Percentiles rank a stretch among this genome's conserved stretches.
Evolutionary conservation across 1,284 basidiomycete species (phyloP).

Genomic region (Puccinia polysora): DNA sequence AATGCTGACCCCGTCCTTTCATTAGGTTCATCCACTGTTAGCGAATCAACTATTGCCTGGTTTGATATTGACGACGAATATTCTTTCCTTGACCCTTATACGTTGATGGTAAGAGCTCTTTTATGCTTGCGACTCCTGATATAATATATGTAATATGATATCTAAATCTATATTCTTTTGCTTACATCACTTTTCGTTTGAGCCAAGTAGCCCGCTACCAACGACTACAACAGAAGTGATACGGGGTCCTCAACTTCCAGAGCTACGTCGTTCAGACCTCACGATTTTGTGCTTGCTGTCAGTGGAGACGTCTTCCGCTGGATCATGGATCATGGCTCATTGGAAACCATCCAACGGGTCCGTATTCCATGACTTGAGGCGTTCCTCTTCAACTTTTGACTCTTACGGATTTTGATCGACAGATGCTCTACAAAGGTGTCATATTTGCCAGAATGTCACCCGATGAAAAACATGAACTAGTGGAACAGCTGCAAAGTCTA

Average conservation of each 20-base stretch:
- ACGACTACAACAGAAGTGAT: slow-evolving; percentile 52
- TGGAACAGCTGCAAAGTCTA: slow-evolving; percentile 84
- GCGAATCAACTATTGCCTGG: slow-evolving; percentile 77
- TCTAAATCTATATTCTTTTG: background rate
- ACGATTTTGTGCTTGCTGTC: slow-evolving; percentile 73
- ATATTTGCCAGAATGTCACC: slow-evolving; percentile 99
- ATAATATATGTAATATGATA: too few species aligned
- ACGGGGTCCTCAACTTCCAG: slow-evolving; percentile 1
- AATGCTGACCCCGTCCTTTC: background rate
- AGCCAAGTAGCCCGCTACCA: slow-evolving; percentile 60
- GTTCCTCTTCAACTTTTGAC: background rate
- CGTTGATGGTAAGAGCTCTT: slow-evolving; percentile 60
- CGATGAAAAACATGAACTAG: slow-evolving; percentile 98
- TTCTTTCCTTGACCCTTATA: slow-evolving; percentile 82
- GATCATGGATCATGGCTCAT: slow-evolving; percentile 92
- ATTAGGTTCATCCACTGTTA: slow-evolving; percentile 62
- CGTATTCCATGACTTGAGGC: slow-evolving; percentile 49
- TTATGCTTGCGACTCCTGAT: background rate
- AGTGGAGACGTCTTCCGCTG: slow-evolving; percentile 98
- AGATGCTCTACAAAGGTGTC: slow-evolving; percentile 98
- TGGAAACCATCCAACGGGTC: slow-evolving; percentile 87
- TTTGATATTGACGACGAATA: slow-evolving; percentile 80
- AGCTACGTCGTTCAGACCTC: slow-evolving; percentile 10
- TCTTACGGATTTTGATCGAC: background rate
- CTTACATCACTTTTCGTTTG: background rate